Base-by-base conservation (phyloP, 495 filamentous ascomycete species). In the Neurospora intermedia region DNA sequence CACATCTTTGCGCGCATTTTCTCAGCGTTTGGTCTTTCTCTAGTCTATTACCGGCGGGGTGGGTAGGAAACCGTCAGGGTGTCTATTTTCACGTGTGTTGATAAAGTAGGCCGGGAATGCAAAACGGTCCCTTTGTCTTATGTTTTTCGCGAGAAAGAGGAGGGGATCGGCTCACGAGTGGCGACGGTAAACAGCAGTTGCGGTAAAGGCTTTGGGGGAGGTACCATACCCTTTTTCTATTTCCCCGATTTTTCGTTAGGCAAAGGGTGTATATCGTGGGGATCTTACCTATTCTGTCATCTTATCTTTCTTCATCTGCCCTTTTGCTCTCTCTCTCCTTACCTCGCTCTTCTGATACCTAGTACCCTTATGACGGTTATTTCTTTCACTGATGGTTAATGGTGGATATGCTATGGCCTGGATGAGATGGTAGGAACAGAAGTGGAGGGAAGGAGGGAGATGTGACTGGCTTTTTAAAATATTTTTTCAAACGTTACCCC, bases 31-130 rank as follows among this genome's bases (percentile, higher is more conserved):
- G 46, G 39, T 72, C 39, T 72, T 72, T 66, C 27, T 72, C 71
- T n/a, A 69, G 39, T 42, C 20, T 70, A 69, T 72, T 69, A 70
- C 18, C 48, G 73, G 71, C 66, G 70, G 70, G 41, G 27, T 62
- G 45, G 73, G 69, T 39, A 39, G 73, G 42, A 43, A 71, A 46
- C 40, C 45, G 45, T 72, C 43, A 59, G 73, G 45, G 43, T 59
- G 39, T 74, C 40, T 73, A 72, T 73, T 71, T 73, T 69, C 46
- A 69, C 70, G 69, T 75, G 69, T 75, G 74, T 75, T 73, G 69
- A 73, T 75, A 73, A 75, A 75, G 73, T 73, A 74, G 69, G 71
- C 43, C 72, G 74, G 74, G 59, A 75, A 75, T 75, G 74, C 74
- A 73, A 75, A 75, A 73, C 74, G 74, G 74, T 71, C 43, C 46